Evolutionary conservation across 106 monocot genomes (phyloP).

Genomic region (Phalaenopsis equestris): DNA sequence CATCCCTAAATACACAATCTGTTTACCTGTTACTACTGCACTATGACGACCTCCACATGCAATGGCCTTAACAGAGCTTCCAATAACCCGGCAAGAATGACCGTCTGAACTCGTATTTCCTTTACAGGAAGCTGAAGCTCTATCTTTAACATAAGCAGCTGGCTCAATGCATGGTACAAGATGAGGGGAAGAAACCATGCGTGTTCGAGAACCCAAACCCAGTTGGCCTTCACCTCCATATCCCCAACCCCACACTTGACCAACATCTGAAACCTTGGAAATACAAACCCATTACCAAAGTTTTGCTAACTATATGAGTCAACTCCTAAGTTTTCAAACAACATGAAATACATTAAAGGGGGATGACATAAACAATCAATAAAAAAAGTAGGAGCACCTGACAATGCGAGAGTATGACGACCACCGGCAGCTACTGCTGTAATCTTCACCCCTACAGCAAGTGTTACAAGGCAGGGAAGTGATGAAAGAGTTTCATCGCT

Average conservation of each 20-base stretch:
- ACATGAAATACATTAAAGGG: neutral
- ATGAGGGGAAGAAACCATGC: conserved; percentile 83
- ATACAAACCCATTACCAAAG: conserved; percentile 23
- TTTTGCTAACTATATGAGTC: neutral
- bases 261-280: conserved; percentile 76
- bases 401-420: conserved; percentile 84
- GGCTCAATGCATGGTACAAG: conserved; percentile 78
- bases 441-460: conserved; percentile 55
- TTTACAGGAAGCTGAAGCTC: conserved; percentile 27
- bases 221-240: conserved; percentile 99
- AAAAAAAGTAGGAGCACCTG: conserved; percentile 53
- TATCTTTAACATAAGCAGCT: conserved; percentile 42
- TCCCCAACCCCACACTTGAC: conserved; percentile 99
- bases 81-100: conserved; percentile 21
- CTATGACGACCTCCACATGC: conserved; percentile 98
- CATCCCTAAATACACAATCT: neutral
- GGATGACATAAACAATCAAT: neutral
- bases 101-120: conserved; percentile 34
- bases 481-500: conserved; percentile 73
- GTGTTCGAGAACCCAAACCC: conserved; percentile 84
- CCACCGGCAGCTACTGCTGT: conserved; percentile 82
- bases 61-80: conserved; percentile 78
- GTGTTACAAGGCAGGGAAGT: conserved; percentile 66
- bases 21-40: conserved; percentile 78
- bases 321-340: neutral